phyloP scores from a whole-genome alignment of 495 filamentous ascomycete species.

The Xylaria palmicola region DNA sequence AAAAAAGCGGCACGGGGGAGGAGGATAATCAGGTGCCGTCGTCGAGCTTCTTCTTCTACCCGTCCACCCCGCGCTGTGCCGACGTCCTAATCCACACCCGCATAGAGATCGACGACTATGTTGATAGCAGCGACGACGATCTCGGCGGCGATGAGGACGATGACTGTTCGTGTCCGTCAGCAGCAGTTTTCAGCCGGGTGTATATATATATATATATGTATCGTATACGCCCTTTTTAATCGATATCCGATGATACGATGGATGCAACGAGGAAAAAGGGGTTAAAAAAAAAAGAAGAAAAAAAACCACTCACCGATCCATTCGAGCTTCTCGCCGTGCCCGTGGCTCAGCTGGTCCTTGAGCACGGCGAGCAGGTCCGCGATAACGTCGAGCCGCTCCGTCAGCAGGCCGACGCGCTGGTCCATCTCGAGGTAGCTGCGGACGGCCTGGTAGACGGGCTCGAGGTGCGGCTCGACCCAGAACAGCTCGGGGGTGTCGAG shows the following conservation, averaged over 20 bases:
- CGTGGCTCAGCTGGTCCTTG: slow-evolving; percentile 93
- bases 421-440: slow-evolving; percentile 97
- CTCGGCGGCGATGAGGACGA: slow-evolving; percentile 92
- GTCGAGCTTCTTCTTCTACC: background rate
- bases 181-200: no score
- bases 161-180: slow-evolving; percentile 56
- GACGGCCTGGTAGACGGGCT: slow-evolving; percentile 93
- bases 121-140: slow-evolving; percentile 94
- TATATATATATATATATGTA: no score
- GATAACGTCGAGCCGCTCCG: slow-evolving; percentile 88
- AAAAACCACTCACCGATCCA: slow-evolving; percentile 94
- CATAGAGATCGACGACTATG: slow-evolving; percentile 92
- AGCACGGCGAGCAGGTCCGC: slow-evolving; percentile 90
- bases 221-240: no score
- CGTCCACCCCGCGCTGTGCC: background rate
- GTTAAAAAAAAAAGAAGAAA: background rate
- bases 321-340: slow-evolving; percentile 93
- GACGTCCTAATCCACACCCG: slow-evolving; percentile 63
- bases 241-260: no score
- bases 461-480: slow-evolving; percentile 96
- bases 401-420: slow-evolving; percentile 86
- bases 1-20: background rate
- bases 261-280: background rate
- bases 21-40: background rate
- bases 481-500: slow-evolving; percentile 97